phyloP scores from a whole-genome alignment of 2,329 filamentous ascomycete species.

The Hortaea werneckii region DNA sequence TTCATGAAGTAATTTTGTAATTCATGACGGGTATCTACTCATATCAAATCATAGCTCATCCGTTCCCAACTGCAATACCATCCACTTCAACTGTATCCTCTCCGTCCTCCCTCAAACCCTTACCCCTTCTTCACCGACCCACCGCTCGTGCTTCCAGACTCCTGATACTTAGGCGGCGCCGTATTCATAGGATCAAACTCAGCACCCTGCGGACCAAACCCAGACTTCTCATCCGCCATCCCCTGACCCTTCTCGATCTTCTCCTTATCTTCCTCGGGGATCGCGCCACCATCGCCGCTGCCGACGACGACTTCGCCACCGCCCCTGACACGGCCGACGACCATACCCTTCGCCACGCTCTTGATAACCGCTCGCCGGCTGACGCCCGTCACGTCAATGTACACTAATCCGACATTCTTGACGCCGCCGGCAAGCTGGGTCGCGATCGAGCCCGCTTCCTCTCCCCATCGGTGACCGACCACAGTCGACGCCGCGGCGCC shows the following conservation, averaged over 20 bases:
- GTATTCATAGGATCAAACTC: too few relatives aligned
- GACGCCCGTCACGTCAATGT: slow-evolving; percentile 92
- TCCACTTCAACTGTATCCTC: neutral
- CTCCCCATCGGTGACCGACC: slow-evolving; percentile 80
- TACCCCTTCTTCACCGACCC: neutral
- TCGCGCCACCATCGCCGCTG: slow-evolving; percentile 46
- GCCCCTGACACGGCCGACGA: slow-evolving; percentile 67
- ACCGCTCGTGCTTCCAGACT: slow-evolving; percentile 4
- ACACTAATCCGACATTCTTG: slow-evolving; percentile 93
- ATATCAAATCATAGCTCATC: neutral
- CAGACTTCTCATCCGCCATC: slow-evolving; percentile 1
- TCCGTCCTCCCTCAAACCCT: neutral
- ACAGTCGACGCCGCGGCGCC: slow-evolving; percentile 74
- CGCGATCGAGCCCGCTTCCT: slow-evolving; percentile 72
- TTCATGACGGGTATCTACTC: neutral
- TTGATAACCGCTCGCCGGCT: slow-evolving; percentile 84
- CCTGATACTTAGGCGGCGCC: slow-evolving; percentile 7
- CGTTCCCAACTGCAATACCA: neutral
- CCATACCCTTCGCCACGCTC: slow-evolving; percentile 93
- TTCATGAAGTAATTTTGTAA: too few relatives aligned
- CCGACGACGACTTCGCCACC: slow-evolving; percentile 66
- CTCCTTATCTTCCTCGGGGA: slow-evolving; percentile 28
- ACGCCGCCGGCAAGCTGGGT: slow-evolving; percentile 70
- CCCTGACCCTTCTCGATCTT: slow-evolving; percentile 4
- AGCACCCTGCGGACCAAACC: slow-evolving; percentile 1